Evolutionary conservation across 192 early-diverging fungal species (phyloP).

Genomic region (Backusella tuberculispora): DNA sequence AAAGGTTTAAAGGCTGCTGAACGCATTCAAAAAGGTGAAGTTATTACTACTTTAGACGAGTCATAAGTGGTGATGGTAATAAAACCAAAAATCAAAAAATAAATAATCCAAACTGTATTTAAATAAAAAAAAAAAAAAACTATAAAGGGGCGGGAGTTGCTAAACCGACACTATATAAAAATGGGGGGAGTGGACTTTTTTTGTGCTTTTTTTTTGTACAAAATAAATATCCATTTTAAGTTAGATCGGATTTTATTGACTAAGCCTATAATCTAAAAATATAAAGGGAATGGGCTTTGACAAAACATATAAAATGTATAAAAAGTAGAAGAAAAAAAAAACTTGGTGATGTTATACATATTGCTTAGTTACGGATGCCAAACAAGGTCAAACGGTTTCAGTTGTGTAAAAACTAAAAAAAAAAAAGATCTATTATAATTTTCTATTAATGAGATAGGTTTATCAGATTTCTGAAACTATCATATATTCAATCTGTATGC

Average conservation of each 20-base stretch:
- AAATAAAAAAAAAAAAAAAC: slow-evolving; percentile 3
- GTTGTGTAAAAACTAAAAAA: too few species aligned
- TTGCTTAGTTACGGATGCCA: background rate
- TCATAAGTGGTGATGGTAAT: background rate
- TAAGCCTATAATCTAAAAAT: background rate
- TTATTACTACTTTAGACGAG: slow-evolving; percentile 15
- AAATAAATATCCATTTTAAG: background rate
- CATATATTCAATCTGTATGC: background rate
- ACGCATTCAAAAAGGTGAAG: slow-evolving; percentile 28
- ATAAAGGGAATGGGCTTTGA: slow-evolving; percentile 6
- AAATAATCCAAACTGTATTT: background rate
- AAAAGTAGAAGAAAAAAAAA: too few species aligned
- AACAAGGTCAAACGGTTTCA: slow-evolving; percentile 1
- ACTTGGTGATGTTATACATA: background rate
- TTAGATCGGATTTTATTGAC: background rate
- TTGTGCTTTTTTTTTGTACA: background rate
- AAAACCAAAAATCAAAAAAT: background rate
- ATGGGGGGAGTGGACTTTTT: background rate
- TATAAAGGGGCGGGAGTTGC: background rate
- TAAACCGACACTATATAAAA: background rate
- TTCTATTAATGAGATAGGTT: background rate
- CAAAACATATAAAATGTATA: background rate
- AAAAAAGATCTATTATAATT: background rate
- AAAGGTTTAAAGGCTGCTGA: slow-evolving; percentile 42
- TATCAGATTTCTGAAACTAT: background rate